phyloP scores from a whole-genome alignment of 2,329 filamentous ascomycete genomes.

The Monilinia vaccinii-corymbosi region DNA sequence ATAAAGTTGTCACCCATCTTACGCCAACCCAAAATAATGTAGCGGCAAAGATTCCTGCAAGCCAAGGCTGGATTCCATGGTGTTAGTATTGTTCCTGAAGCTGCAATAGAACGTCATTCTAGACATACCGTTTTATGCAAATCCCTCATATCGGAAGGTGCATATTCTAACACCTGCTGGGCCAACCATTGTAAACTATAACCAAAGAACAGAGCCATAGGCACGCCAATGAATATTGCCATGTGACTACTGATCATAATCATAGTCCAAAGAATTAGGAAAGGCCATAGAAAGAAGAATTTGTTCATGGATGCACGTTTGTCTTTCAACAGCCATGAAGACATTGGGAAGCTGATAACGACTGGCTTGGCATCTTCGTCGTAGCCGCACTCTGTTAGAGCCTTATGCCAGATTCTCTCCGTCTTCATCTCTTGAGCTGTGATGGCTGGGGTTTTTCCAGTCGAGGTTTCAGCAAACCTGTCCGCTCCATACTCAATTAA shows the following conservation, averaged over 20 bases:
- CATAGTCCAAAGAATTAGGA: conserved; percentile 62
- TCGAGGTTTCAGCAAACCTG: conserved; percentile 78
- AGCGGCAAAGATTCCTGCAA: conserved; percentile 86
- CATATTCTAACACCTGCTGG: conserved; percentile 69
- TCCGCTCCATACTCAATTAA: conserved; percentile 93
- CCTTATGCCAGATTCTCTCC: conserved; percentile 68
- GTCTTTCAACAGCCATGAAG: conserved; percentile 67
- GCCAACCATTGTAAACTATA: conserved; percentile 70
- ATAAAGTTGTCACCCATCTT: conserved; percentile 64
- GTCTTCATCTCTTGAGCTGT: conserved; percentile 91
- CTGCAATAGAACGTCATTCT: background rate
- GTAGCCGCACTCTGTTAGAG: conserved; percentile 77
- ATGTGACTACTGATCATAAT: conserved; percentile 65
- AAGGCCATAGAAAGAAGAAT: conserved; percentile 87
- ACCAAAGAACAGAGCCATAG: conserved; percentile 54
- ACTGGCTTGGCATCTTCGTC: conserved; percentile 66
- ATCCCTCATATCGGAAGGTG: conserved; percentile 77
- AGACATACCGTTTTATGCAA: conserved; percentile 74
- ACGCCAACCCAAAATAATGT: conserved; percentile 74
- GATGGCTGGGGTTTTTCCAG: conserved; percentile 80
- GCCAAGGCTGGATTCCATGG: conserved; percentile 58
- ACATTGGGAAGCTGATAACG: conserved; percentile 59
- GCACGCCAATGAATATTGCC: conserved; percentile 68
- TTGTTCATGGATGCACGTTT: conserved; percentile 68
- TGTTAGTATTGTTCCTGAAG: background rate